phyloP scores from a whole-genome alignment of 345 rosid species.

The Syzygium oleosum region DNA sequence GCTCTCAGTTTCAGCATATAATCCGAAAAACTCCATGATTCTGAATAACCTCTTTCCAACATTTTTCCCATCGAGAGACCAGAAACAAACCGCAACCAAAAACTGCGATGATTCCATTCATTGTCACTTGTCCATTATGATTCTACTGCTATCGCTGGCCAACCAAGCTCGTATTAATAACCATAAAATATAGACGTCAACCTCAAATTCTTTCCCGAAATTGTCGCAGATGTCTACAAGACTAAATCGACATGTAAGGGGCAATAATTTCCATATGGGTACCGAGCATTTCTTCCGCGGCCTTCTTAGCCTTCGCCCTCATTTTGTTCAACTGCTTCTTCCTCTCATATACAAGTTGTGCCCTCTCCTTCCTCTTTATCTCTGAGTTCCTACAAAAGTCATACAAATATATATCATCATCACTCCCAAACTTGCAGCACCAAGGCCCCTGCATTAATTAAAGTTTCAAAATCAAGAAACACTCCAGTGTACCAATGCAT shows the following conservation, averaged over 20 bases:
- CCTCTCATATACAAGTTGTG: slow-evolving; percentile 52
- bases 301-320: slow-evolving; percentile 60
- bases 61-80: too few species aligned
- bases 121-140: background rate
- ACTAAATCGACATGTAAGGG: slow-evolving; percentile 40
- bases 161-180: background rate
- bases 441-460: background rate
- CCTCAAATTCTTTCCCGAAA: background rate
- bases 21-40: background rate
- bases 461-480: background rate
- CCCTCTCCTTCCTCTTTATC: slow-evolving; percentile 71
- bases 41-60: background rate
- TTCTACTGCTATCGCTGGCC: background rate
- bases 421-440: too few species aligned
- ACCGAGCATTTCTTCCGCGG: slow-evolving; percentile 70
- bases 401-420: background rate
- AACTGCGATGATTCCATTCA: background rate
- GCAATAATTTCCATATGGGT: slow-evolving; percentile 53
- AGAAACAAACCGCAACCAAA: background rate
- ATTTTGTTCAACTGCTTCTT: slow-evolving; percentile 75
- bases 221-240: background rate
- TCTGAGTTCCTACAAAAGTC: slow-evolving; percentile 51
- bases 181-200: background rate
- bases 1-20: background rate
- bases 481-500: background rate